phyloP scores from a whole-genome alignment of 1,284 basidiomycete species.

The Fomitopsis pinicola region DNA sequence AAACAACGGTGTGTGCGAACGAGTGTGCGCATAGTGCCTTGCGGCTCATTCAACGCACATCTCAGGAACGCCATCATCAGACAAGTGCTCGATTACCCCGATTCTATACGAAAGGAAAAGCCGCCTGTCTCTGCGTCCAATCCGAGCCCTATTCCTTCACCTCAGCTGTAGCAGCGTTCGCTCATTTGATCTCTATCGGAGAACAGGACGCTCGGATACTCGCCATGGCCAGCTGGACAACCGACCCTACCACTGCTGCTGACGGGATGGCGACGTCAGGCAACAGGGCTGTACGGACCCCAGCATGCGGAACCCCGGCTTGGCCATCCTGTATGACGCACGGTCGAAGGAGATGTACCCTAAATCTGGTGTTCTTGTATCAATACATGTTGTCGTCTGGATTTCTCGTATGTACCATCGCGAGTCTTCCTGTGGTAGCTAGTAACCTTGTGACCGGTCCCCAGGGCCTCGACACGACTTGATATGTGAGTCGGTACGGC shows the following conservation, averaged over 20 bases:
- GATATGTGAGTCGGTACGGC: not conserved
- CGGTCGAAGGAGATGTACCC: too few species aligned
- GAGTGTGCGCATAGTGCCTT: not conserved
- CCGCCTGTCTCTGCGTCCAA: not conserved
- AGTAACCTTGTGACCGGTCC: not conserved
- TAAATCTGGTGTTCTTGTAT: not conserved
- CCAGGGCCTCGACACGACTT: not conserved
- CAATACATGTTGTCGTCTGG: not conserved
- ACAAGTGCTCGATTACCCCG: slow-evolving; percentile 49
- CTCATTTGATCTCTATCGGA: not conserved
- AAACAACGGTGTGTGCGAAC: slow-evolving; percentile 50
- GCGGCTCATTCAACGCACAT: not conserved
- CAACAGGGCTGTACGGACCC: too few species aligned
- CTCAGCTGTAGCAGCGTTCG: not conserved
- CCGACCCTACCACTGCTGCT: not conserved
- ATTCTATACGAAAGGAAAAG: not conserved
- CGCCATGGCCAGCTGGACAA: not conserved
- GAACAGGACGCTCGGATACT: not conserved
- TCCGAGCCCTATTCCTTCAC: not conserved
- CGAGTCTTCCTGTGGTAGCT: not conserved
- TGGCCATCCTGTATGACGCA: too few species aligned
- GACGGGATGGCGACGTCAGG: too few species aligned
- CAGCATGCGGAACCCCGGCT: too few species aligned
- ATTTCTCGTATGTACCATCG: not conserved
- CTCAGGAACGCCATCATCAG: slow-evolving; percentile 55